Evolutionary conservation across 2,329 filamentous ascomycete species (phyloP).

Genomic region (Gaeumannomyces sp.): DNA sequence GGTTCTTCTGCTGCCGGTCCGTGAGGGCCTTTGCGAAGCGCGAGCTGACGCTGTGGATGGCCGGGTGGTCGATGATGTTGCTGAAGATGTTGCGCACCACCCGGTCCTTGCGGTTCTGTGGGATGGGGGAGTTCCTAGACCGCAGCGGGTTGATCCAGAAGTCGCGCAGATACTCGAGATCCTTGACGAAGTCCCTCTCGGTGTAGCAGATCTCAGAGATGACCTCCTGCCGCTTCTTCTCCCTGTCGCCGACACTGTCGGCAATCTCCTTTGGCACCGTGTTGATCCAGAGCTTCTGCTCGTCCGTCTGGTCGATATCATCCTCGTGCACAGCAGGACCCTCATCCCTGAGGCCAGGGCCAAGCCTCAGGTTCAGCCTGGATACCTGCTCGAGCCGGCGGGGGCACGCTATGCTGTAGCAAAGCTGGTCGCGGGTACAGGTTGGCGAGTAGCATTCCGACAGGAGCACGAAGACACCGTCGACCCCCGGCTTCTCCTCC

Average conservation of each 20-base stretch:
- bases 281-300: constrained; percentile 99
- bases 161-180: constrained; percentile 92
- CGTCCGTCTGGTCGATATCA: constrained; percentile 75
- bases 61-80: constrained; percentile 78
- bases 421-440: constrained; percentile 89
- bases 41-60: constrained; percentile 85
- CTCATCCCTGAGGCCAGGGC: constrained; percentile 72
- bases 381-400: constrained; percentile 91
- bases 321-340: constrained; percentile 63
- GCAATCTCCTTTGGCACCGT: constrained; percentile 93
- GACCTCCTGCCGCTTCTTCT: constrained; percentile 97
- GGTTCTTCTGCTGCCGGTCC: constrained; percentile 80
- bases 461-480: constrained; percentile 92
- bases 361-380: constrained; percentile 85
- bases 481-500: constrained; percentile 65
- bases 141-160: constrained; percentile 96
- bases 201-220: constrained; percentile 99
- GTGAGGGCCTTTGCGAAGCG: constrained; percentile 84
- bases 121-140: constrained; percentile 78
- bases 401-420: constrained; percentile 96
- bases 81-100: constrained; percentile 94
- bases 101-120: constrained; percentile 77
- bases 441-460: constrained; percentile 98
- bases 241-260: constrained; percentile 79
- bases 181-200: constrained; percentile 97